Conservation (phyloP, 768 basidiomycete species). For the Lentinula lateritia region DNA sequence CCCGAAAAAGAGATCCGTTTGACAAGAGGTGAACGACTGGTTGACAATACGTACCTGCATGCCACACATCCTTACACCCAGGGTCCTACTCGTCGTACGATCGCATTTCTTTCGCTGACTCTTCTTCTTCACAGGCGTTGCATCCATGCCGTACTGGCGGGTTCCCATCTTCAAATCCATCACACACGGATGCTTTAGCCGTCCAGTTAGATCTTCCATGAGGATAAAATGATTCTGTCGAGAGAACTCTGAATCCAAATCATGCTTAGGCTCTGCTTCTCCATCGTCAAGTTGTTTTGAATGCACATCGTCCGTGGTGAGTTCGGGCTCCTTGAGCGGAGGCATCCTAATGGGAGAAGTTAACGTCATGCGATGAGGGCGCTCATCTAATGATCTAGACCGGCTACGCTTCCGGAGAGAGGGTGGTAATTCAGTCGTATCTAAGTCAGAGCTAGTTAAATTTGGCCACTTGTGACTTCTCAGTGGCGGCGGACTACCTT, state of each 20-base stretch:
- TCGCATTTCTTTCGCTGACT: constrained; percentile 99
- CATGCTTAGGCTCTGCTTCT: constrained; percentile 21
- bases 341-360: neutral
- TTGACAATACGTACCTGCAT: constrained; percentile 80
- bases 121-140: constrained; percentile 88
- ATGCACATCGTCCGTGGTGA: constrained; percentile 34
- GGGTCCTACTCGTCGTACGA: constrained; percentile 82
- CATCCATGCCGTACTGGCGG: constrained; percentile 95
- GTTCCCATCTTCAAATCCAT: constrained; percentile 99
- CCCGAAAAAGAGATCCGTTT: neutral
- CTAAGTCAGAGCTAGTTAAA: constrained; percentile 6
- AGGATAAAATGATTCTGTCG: constrained; percentile 97
- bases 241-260: constrained; percentile 46
- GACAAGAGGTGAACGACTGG: neutral
- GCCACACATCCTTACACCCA: constrained; percentile 93
- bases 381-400: constrained; percentile 29
- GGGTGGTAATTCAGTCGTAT: constrained; percentile 17
- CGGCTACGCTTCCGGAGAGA: constrained; percentile 29
- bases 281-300: neutral
- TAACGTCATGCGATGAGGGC: constrained; percentile 8
- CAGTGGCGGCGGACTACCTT: neutral
- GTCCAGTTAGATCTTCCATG: constrained; percentile 97
- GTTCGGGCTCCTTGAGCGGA: constrained; percentile 21
- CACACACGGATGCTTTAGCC: constrained; percentile 88
- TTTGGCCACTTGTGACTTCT: neutral